Evolutionary conservation across 2,329 filamentous ascomycete genomes (phyloP), one percentile per base, ranked within the genome.

Genomic region (Alternaria alternata): DNA sequence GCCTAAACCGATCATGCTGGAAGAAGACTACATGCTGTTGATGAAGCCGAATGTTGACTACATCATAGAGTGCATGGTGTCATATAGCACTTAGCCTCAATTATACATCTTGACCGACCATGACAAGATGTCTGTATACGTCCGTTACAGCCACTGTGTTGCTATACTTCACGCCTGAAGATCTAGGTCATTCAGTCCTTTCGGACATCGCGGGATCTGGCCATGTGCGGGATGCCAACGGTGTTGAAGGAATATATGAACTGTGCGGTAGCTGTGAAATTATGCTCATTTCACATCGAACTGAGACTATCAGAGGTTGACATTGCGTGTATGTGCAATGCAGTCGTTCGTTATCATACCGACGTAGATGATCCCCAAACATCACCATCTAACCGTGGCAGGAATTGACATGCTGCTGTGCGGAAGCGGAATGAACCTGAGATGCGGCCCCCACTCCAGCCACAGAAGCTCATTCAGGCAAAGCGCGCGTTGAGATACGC

Each of bases 31-130:
- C 61, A 74, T 81, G 72, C 51, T 69, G 56, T 51, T 69, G 22
- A 72, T 81, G 51, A 69, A 75, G 62, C 79, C 79, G 12, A 67
- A 77, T 57, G 65, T 80, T 36, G 72, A 79, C 54, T 66, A 62
- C 34, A 58, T 80, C 61, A 77, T 74, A 66, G 58, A 60, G 22
- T 34, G 44, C 8, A 58, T 49, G 34, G 44, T 30, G 38, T 7
- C 32, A 26, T 39, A 39, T 5, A 39, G 36, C 36, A 39, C 36
- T 20, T 39, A 11, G 9, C 4, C 9, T 9, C 5, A n/a, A 20
- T 39, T 20, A 4, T 39, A n/a, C n/a, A 7, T 7, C 36, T 39
- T 39, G 36, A n/a, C n/a, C n/a, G n/a, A 16, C 36, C 36, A 8
- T n/a, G 34, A 38, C 5, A 38, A 3, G 7, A 38, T 38, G 34